Base-by-base conservation (phyloP, 805 yeast genomes). In the Tetrapisispora fleetii region DNA sequence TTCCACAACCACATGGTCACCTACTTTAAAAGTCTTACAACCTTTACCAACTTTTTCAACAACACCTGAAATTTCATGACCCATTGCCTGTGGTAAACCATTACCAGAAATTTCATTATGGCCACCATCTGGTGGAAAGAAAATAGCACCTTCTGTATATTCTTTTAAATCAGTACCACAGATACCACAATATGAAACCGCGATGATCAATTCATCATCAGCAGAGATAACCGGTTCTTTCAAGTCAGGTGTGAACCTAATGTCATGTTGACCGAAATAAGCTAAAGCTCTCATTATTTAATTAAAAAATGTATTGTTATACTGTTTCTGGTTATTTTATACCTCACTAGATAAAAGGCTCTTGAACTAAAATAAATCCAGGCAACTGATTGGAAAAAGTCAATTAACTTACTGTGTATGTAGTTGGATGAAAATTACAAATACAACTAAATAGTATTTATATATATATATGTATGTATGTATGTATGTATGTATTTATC, bases 151-250 rank as follows among this genome's bases (percentile, higher is more conserved):
- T 27, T 74, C 78, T 27, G 66, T 54, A 54, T 69, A 79, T 59
- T 81, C 80, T 54, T 78, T 81, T 37, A 79, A 63, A 58, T 79
- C 84, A 1, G 81, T 71, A 27, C 85, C 85, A 56, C 85, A 80
- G 40, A 80, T 78, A 7, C 85, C 85, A 56, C 83, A 78, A 58
- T 69, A 77, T 10, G 68, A 58, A n/a, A 75, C 69, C 21, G 69
- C 73, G 27, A 76, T 55, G 14, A 73, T 62, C n/a, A 75, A 63
- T 44, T 75, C 78, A 33, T 68, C 68, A 5, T 64, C 62, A 21
- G 63, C 58, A 3, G 50, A 42, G 42, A 73, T 63, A 33, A 52
- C 41, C 2, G 78, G 78, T 41, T 64, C 72, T 11, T 51, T 45
- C 18, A 68, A 47, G 37, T 60, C 59, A 0, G 64, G 56, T 1